Conservation (phyloP, 2,329 filamentous ascomycete species). For the Leptosphaerulina australis region DNA sequence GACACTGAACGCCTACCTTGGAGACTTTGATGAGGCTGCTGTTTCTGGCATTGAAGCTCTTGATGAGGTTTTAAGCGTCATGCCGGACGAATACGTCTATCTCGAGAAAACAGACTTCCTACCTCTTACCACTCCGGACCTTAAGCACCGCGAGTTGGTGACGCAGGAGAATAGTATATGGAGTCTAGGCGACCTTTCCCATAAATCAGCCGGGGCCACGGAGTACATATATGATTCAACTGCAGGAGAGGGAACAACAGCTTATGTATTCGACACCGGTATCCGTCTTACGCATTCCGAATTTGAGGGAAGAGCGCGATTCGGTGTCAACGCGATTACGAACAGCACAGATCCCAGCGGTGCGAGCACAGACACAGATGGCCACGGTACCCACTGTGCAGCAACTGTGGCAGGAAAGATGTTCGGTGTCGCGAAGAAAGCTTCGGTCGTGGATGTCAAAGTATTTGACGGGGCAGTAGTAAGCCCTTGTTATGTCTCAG, state of each 20-base stretch:
- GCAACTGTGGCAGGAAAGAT: conserved; percentile 17
- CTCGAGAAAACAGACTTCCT: conserved; percentile 3
- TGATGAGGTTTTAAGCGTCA: conserved; percentile 3
- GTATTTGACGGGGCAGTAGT: conserved; percentile 17
- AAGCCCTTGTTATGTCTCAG: no score
- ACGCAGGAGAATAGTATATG: conserved; percentile 16
- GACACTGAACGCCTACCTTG: conserved; percentile 47
- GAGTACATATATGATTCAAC: conserved; percentile 17
- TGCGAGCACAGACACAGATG: not conserved
- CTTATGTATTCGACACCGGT: conserved; percentile 68
- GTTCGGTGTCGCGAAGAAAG: conserved; percentile 19
- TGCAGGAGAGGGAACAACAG: conserved; percentile 45
- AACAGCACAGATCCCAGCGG: conserved; percentile 10
- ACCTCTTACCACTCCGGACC: not conserved
- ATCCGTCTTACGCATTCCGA: conserved; percentile 57
- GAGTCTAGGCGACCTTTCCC: conserved; percentile 24
- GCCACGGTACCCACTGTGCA: conserved; percentile 25
- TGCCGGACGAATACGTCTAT: conserved; percentile 12
- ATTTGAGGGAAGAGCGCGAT: conserved; percentile 21
- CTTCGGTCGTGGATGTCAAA: conserved; percentile 28
- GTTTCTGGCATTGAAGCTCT: conserved; percentile 32
- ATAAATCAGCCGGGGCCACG: conserved; percentile 2
- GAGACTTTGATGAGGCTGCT: conserved; percentile 53
- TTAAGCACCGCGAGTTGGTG: not conserved
- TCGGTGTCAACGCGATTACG: conserved; percentile 16